Percentiles rank a stretch among this genome's conserved stretches.
Evolutionary conservation across 2,329 filamentous ascomycete genomes (phyloP).

Genomic region (Furcasterigmium furcatum): DNA sequence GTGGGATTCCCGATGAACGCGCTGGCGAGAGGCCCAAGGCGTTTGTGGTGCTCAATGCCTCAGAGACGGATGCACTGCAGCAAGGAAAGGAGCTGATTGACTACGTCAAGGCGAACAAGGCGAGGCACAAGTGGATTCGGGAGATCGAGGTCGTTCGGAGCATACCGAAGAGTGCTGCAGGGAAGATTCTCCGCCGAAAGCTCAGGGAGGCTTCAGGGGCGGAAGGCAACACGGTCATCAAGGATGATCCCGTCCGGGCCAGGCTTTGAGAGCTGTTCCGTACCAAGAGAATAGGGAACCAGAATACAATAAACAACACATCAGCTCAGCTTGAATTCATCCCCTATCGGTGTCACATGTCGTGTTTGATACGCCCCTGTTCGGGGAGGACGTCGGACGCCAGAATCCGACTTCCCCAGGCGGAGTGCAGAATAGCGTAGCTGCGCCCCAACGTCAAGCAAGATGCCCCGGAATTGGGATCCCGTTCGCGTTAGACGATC

Average conservation of each 20-base stretch:
- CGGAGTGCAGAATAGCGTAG: background rate
- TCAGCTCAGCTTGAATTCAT: background rate
- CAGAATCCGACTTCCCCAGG: background rate
- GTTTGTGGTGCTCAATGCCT: slow-evolving; percentile 45
- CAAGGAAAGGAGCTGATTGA: slow-evolving; percentile 37
- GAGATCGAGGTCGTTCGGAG: slow-evolving; percentile 46
- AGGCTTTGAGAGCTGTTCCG: background rate
- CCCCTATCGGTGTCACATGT: background rate
- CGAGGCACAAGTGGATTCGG: slow-evolving; percentile 52
- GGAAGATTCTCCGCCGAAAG: slow-evolving; percentile 57
- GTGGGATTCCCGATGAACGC: slow-evolving; percentile 50
- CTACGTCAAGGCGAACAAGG: slow-evolving; percentile 51
- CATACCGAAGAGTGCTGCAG: slow-evolving; percentile 59
- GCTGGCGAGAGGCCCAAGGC: slow-evolving; percentile 55
- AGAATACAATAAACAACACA: background rate
- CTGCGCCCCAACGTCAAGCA: background rate
- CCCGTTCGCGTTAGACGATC: background rate
- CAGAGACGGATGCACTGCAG: slow-evolving; percentile 13
- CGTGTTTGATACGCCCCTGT: background rate
- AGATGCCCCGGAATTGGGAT: background rate
- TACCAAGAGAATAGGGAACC: background rate
- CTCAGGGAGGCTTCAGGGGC: slow-evolving; percentile 32
- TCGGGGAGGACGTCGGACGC: background rate
- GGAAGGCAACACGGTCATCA: background rate
- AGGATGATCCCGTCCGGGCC: background rate